Evolutionary conservation across 805 yeast species (phyloP).

Genomic region (Spencermartinsiella europaea): DNA sequence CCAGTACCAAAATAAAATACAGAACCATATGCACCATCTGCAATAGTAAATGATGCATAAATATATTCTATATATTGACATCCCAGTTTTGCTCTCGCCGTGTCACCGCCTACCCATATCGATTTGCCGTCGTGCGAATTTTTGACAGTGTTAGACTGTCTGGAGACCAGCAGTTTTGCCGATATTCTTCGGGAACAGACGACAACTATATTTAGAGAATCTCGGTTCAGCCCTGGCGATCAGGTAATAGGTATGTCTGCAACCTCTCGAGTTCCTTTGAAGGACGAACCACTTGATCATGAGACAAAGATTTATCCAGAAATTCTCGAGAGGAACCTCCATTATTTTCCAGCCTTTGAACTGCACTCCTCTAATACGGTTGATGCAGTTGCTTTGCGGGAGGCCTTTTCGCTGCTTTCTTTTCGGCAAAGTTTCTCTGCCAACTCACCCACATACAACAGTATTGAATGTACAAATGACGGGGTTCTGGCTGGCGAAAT

Average conservation of each 20-base stretch:
- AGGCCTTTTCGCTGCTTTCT: slow-evolving; percentile 11
- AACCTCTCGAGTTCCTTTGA: slow-evolving; percentile 4
- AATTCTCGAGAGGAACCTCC: not conserved
- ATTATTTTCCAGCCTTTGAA: not conserved
- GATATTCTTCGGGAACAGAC: not conserved
- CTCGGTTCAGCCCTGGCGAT: not conserved
- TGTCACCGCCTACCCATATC: too few species aligned
- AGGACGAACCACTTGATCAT: slow-evolving; percentile 9
- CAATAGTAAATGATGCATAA: too few species aligned
- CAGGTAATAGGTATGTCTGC: slow-evolving; percentile 2
- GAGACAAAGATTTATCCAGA: slow-evolving; percentile 5
- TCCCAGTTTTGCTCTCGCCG: too few species aligned
- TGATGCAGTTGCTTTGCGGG: slow-evolving; percentile 9
- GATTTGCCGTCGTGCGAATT: not conserved
- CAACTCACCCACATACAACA: slow-evolving; percentile 2
- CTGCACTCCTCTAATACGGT: not conserved
- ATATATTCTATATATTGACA: too few species aligned
- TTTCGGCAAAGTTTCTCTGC: slow-evolving; percentile 1
- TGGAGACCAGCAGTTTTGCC: not conserved
- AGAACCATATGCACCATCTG: too few species aligned
- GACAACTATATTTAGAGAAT: not conserved
- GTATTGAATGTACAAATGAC: slow-evolving; percentile 13
- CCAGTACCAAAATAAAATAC: too few species aligned
- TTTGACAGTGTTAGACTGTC: not conserved
- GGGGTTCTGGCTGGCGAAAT: slow-evolving; percentile 19